phyloP scores from a whole-genome alignment of 2,329 filamentous ascomycete genomes.

The Clarireedia sp. region DNA sequence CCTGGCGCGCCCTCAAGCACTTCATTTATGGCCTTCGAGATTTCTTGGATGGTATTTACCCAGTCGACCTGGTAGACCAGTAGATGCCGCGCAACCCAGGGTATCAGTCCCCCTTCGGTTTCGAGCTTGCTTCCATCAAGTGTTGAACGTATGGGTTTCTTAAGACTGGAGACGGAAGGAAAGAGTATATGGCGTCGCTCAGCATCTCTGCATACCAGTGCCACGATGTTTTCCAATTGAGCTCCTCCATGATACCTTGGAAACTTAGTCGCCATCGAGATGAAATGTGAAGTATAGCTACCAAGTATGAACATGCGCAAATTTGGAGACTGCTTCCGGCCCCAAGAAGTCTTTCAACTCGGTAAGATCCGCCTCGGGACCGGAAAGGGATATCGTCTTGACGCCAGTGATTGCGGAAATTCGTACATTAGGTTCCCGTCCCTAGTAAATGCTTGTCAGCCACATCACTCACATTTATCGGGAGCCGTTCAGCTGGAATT shows the following conservation, averaged over 20 bases:
- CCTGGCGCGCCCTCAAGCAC: too few relatives aligned
- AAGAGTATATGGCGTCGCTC: neutral
- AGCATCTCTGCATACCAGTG: neutral
- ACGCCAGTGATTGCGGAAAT: neutral
- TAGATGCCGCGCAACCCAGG: neutral
- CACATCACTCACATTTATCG: too few relatives aligned
- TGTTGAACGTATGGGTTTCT: neutral
- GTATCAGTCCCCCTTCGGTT: neutral
- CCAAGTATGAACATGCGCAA: constrained; percentile 1
- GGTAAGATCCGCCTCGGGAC: neutral
- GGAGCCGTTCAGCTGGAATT: neutral
- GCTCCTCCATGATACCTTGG: constrained; percentile 1
- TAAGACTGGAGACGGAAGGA: neutral
- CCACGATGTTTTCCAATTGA: neutral
- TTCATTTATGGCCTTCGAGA: too few relatives aligned
- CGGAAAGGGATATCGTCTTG: neutral
- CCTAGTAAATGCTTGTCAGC: neutral
- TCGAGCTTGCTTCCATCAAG: neutral
- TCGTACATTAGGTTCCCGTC: neutral
- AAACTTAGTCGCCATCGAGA: neutral
- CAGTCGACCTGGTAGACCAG: neutral
- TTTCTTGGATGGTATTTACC: neutral
- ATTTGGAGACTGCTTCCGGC: neutral
- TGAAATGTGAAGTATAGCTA: neutral
- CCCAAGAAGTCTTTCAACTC: neutral